Evolutionary conservation across 176 grass and related monocot species (phyloP).

Genomic region (Thinopyrum elongatum): DNA sequence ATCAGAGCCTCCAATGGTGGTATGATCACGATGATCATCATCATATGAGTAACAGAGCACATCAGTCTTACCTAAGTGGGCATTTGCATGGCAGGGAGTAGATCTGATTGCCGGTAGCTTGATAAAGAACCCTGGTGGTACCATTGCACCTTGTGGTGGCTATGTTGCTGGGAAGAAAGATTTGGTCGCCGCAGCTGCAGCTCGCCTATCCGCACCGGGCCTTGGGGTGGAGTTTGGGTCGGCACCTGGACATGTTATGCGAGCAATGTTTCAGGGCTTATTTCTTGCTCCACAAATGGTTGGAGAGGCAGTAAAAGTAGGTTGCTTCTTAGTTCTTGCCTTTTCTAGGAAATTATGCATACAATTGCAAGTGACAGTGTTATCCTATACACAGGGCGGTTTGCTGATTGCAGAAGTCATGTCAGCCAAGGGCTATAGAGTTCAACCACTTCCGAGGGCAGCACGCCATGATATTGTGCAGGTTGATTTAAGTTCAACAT

Average conservation of each 20-base stretch:
- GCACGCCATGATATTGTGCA: conserved; percentile 87
- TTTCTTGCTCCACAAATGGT: conserved; percentile 96
- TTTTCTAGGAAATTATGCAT: background rate
- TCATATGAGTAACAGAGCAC: background rate
- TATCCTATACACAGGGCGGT: conserved; percentile 57
- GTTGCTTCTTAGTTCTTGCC: background rate
- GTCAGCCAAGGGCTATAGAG: conserved; percentile 73
- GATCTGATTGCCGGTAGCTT: conserved; percentile 92
- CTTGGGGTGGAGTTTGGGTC: conserved; percentile 88
- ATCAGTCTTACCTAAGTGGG: conserved; percentile 10
- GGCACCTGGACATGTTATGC: conserved; percentile 76
- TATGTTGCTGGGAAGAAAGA: conserved; percentile 81
- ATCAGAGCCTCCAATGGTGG: conserved; percentile 80
- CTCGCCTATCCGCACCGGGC: conserved; percentile 87
- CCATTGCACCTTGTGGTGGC: conserved; percentile 81
- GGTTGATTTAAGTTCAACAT: conserved; percentile 38
- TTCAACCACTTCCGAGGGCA: conserved; percentile 63
- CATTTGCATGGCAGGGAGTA: conserved; percentile 56
- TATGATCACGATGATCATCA: conserved; percentile 26
- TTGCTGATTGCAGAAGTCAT: conserved; percentile 90
- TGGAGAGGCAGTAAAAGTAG: conserved; percentile 87
- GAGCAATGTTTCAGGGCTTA: conserved; percentile 83
- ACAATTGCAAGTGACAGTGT: background rate
- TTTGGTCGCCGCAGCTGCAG: conserved; percentile 72
- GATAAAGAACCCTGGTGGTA: conserved; percentile 94